Base-by-base conservation (phyloP, 2,329 filamentous ascomycete species). In the Pseudocercospora pini-densiflorae region DNA sequence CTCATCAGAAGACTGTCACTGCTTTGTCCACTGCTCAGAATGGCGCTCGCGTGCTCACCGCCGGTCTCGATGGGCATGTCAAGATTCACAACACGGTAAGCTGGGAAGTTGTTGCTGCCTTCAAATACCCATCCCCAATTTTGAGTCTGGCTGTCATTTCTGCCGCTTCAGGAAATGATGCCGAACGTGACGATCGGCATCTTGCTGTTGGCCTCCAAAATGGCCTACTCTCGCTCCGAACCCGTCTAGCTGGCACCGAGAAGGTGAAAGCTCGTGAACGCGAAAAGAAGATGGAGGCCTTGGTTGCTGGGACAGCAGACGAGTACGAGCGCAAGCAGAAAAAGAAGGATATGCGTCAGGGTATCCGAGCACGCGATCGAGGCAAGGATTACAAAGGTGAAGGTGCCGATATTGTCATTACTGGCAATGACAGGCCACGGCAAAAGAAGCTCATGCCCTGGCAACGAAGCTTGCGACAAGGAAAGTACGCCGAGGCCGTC, bases 1-100 rank as follows among this genome's bases (percentile, higher is more conserved):
- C 96, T 78, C 95, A 99, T 80, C 95, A 99, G 77, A 99, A 98
- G 87, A 97, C 95, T 0, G 94, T 99, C 67, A 98, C 95, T 0
- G 90, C 91, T 7, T 85, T 99, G 62, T 90, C 90, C 60, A 83
- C 96, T 36, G 94, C 93, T 7, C 94, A 92, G 53, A 88, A 91
- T 72, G 92, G 92, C 55, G 88, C 88, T 59, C 88, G 95, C 59
- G 85, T 99, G 64, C 87, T 99, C 62, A 94, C 90, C 70, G 95
- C 93, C 79, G 93, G 90, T 21, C 85, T 99, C 54, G 95, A 99
- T 78, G 96, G 95, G 9, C 95, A 98, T 80, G 90, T 98, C 81
- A 99, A 99, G 81, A 89, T 99, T 45, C 98, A 97, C 75, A 94
- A 98, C 81, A 97, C 94, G 0, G 90, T 89, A 0, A 90, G 88